Evolutionary conservation across 1,284 basidiomycete species (phyloP).

Genomic region (Rhizopogon parksii): DNA sequence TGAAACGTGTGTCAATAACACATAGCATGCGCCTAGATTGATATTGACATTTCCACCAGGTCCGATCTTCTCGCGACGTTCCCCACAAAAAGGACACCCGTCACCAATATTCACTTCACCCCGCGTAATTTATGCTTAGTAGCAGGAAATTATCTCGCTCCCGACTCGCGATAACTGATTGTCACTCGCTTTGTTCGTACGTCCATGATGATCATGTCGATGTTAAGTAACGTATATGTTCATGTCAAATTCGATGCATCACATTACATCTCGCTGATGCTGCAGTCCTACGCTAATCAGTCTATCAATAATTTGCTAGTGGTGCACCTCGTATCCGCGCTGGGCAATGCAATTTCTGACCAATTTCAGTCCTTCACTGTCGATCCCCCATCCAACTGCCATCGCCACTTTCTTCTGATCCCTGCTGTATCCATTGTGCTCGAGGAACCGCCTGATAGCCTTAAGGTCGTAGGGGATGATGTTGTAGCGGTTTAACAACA

Average conservation of each 20-base stretch:
- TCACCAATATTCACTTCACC: constrained; percentile 90
- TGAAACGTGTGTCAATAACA: constrained; percentile 51
- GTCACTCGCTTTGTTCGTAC: neutral
- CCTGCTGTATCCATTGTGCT: neutral
- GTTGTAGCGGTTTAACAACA: no score
- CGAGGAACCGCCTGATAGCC: neutral
- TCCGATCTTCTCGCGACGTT: constrained; percentile 88
- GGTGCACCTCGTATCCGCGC: neutral
- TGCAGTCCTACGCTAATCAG: no score
- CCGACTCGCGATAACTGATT: constrained; percentile 44
- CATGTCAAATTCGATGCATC: neutral
- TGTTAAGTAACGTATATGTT: neutral
- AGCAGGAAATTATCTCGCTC: constrained; percentile 62
- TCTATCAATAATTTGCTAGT: neutral
- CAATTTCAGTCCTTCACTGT: no score
- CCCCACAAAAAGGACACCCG: constrained; percentile 91
- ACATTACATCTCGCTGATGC: neutral
- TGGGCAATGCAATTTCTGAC: neutral
- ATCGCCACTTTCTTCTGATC: neutral
- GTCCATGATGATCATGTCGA: neutral
- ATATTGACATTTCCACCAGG: constrained; percentile 34
- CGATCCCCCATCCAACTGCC: neutral
- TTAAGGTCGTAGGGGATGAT: neutral
- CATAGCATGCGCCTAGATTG: neutral
- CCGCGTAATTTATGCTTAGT: constrained; percentile 90